Base-by-base conservation (phyloP, 2,329 filamentous ascomycete genomes). In the Dissoconium aciculare region DNA sequence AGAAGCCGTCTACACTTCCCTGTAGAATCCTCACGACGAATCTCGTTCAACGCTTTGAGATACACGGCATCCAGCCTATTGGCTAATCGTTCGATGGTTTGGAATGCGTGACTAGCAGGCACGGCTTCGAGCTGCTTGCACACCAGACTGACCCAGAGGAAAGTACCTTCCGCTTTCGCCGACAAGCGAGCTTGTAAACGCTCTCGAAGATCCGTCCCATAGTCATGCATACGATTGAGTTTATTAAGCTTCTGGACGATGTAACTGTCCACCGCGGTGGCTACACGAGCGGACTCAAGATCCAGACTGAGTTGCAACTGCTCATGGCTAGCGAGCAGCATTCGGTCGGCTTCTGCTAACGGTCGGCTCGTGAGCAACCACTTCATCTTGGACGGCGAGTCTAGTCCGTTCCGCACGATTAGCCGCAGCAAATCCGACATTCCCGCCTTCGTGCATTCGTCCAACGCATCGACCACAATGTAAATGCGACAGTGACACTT, bases 311-410 rank as follows among this genome's bases (percentile, higher is more conserved):
- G 19, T n/a, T 23, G 19, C n/a, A 8, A 8, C 8, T 23, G 8
- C n/a, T 23, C n/a, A 8, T 23, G 19, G 8, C 19, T n/a, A n/a
- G 19, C 8, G n/a, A 23, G n/a, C 19, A 23, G 19, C 19, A n/a
- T 23, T 8, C n/a, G 19, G 8, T 23, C 19, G n/a, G 19, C 19
- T 23, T 23, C 19, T 8, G 8, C 8, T 23, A 23, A 23, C 8
- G 19, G 19, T n/a, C 19, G 19, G 19, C 19, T 23, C n/a, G 19
- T 23, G n/a, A 23, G 19, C 19, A 23, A n/a, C 19, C 19, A 23
- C 19, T 23, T 23, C 19, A 23, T n/a, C 8, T n/a, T 8, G 8
- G 8, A 8, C 8, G 8, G n/a, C 19, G 8, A n/a, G n/a, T 23
- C n/a, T 8, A 23, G 19, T 8, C 19, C 19, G n/a, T 23, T n/a